Evolutionary conservation across 495 filamentous ascomycete species (phyloP), one percentile per base, ranked within the genome.

Genomic region (Penicillium chermesinum): DNA sequence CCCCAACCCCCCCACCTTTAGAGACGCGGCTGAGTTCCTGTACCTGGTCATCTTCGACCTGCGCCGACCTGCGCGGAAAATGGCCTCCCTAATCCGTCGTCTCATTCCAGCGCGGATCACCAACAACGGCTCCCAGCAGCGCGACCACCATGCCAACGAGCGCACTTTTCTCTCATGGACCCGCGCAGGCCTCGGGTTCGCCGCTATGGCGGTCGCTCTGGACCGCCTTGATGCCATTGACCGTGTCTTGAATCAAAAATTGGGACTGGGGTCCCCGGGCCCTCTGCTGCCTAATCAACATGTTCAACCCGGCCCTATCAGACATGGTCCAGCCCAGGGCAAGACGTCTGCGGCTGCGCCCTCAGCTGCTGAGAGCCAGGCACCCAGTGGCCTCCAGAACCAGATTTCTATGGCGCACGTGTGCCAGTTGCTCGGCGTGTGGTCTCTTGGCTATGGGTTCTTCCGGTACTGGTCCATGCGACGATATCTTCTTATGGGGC

Each of bases 161-260:
- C 71, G 76, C 2, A 80, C 76, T n/a, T 78, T 76, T 52, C 66
- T 80, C 9, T 70, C 75, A 36, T 78, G 73, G 75, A 71, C 69
- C 2, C 68, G 75, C 14, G 76, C 72, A 38, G 74, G 72, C n/a
- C 71, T 80, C 10, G 75, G 70, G 15, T 77, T 78, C 21, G 62
- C 57, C 2, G 62, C 59, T 52, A 70, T 77, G 47, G 72, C 69
- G 4, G 64, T 80, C 3, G 75, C 74, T 4, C 62, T 80, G 13
- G 73, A 61, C 17, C 57, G 62, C 4, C 41, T 67, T 2, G 57
- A 58, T 5, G 44, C 62, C n/a, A 64, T 67, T 13, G 62, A 67
- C 38, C 44, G 21, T 13, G 44, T 55, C 7, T 30, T 52, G 17
- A 41, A 38, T 13, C 38, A 34, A 5, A 57, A 43, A 46, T 42